Percentiles rank a stretch among this genome's conserved stretches.
phyloP scores from a whole-genome alignment of 2,329 filamentous ascomycete species.

The Claviceps paspali region DNA sequence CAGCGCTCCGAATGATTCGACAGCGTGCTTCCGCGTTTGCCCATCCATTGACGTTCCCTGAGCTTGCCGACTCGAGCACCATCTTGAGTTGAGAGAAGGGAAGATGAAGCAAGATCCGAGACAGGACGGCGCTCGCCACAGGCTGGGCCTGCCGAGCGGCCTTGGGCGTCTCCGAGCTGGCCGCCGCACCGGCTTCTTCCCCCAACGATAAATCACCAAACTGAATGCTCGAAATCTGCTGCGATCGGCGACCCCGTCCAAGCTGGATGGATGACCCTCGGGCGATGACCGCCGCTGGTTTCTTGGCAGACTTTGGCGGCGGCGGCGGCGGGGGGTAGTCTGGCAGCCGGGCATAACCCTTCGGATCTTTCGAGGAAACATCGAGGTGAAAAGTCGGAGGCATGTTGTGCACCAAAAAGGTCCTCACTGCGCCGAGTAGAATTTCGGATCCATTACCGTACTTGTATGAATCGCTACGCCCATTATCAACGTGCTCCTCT shows the following conservation, averaged over 20 bases:
- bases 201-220: slow-evolving; percentile 49
- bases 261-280: slow-evolving; percentile 22
- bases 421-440: slow-evolving; percentile 39
- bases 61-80: slow-evolving; percentile 43
- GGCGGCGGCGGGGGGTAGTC: slow-evolving; percentile 9
- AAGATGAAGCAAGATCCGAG: slow-evolving; percentile 52
- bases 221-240: slow-evolving; percentile 46
- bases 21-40: slow-evolving; percentile 31
- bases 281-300: slow-evolving; percentile 16
- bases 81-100: slow-evolving; percentile 52
- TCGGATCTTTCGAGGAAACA: slow-evolving; percentile 20
- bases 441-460: slow-evolving; percentile 36
- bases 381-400: slow-evolving; percentile 46
- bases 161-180: slow-evolving; percentile 17
- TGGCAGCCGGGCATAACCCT: slow-evolving; percentile 26
- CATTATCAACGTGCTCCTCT: slow-evolving; percentile 19
- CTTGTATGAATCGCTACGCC: slow-evolving; percentile 29
- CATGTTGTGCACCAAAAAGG: slow-evolving; percentile 46
- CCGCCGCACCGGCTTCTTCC: slow-evolving; percentile 12
- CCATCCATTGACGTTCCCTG: slow-evolving; percentile 37
- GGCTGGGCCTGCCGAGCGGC: slow-evolving; percentile 13
- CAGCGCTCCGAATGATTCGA: slow-evolving; percentile 31
- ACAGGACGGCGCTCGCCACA: slow-evolving; percentile 36
- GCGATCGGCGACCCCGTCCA: slow-evolving; percentile 26
- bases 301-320: slow-evolving; percentile 5